Evolutionary conservation across 176 grass and related monocot genomes (phyloP).

Genomic region (Aegilops umbellulata): DNA sequence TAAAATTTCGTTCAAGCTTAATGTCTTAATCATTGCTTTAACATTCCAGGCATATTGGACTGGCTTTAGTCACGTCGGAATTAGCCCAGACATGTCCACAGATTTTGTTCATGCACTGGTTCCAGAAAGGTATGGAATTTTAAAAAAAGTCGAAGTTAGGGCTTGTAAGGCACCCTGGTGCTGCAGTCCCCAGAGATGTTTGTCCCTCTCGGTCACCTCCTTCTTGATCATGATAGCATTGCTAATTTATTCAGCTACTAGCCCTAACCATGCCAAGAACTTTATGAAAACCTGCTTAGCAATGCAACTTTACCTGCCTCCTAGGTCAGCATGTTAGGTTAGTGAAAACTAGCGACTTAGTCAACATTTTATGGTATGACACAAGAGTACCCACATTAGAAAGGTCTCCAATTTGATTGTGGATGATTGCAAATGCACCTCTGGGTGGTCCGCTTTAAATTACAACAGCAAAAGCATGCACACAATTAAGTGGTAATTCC

Average conservation of each 20-base stretch:
- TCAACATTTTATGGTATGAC: not conserved
- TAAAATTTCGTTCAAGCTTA: not conserved
- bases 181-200: not conserved
- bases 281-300: slow-evolving; percentile 21
- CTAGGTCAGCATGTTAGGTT: slow-evolving; percentile 5
- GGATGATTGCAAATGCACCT: not conserved
- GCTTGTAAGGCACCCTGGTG: not conserved
- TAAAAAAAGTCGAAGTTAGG: not conserved
- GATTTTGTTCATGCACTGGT: not conserved
- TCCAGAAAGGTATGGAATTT: not conserved
- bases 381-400: not conserved
- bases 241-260: slow-evolving; percentile 11
- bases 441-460: not conserved
- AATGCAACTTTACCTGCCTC: slow-evolving; percentile 20
- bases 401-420: not conserved
- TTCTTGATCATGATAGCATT: not conserved
- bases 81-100: not conserved
- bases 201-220: not conserved
- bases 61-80: not conserved
- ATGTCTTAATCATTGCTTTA: not conserved
- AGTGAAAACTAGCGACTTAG: not conserved
- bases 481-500: not conserved
- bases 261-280: not conserved
- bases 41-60: slow-evolving; percentile 3
- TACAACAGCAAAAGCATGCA: not conserved